Base-by-base conservation (phyloP, 78 protist species). In the Salpingoeca rosetta region DNA sequence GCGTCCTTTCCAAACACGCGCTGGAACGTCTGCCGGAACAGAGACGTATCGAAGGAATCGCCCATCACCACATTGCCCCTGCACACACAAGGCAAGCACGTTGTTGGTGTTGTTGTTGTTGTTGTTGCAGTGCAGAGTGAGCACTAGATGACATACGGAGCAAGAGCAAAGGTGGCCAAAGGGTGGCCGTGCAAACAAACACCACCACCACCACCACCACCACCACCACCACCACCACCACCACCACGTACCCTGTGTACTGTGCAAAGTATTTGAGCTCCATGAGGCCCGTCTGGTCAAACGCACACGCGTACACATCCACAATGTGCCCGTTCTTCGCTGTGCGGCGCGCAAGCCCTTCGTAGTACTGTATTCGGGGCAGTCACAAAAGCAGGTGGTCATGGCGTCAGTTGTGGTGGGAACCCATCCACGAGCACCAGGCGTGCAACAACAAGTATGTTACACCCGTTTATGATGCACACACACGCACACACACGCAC, bases 211-310 rank as follows among this genome's bases (percentile, higher is more conserved):
- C n/a, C n/a, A n/a, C n/a, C n/a, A n/a, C n/a, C n/a, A n/a, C n/a
- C n/a, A n/a, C n/a, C n/a, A n/a, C n/a, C n/a, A n/a, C n/a, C n/a
- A n/a, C n/a, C n/a, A n/a, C n/a, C n/a, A n/a, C n/a, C n/a, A 45
- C 83, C 17, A 7, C 85, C 57, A 39, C 35, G 0, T 89, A 88
- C 39, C 95, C 97, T 0, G 97, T 93, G 35, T 38, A 0, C 85
- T 91, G 85, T 28, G 82, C 85, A 87, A 91, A 78, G 44, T 86
- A 41, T 56, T 86, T 73, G 95, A 97, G 91, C 92, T 97, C 98
- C 36, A 74, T 73, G 44, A 93, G 80, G 36, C 98, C 99, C 43
- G 83, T 88, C 86, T 97, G 99, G 88, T 96, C 98, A 65, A 94
- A 76, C 2, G 94, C 86, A 76, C 95, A 88, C 3, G 92, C 86